Evolutionary conservation across 2,329 filamentous ascomycete species (phyloP).

Genomic region (Diplodia seriata): DNA sequence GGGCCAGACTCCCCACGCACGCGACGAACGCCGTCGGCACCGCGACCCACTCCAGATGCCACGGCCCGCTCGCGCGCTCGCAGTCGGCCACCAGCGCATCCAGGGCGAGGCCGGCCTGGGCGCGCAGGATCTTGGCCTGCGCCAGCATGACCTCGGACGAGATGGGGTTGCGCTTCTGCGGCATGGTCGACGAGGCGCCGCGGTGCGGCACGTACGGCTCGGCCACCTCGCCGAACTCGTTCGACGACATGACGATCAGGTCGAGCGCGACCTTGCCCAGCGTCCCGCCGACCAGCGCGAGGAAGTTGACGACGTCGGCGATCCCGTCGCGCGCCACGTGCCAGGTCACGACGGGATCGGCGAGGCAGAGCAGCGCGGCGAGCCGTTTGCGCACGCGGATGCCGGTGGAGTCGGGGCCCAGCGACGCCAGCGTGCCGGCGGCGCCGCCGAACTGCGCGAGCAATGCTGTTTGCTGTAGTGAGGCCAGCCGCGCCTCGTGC

Average conservation of each 20-base stretch:
- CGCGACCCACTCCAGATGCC: constrained; percentile 66
- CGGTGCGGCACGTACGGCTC: constrained; percentile 55
- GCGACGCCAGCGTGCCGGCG: constrained; percentile 61
- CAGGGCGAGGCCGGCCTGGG: constrained; percentile 60
- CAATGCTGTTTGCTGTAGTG: constrained; percentile 56
- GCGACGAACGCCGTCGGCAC: constrained; percentile 62
- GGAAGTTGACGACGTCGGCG: constrained; percentile 61
- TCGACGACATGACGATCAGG: constrained; percentile 65
- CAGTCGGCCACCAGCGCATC: constrained; percentile 66
- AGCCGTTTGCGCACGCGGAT: constrained; percentile 58
- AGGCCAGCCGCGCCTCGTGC: constrained; percentile 56
- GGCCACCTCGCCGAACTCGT: constrained; percentile 61
- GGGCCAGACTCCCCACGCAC: constrained; percentile 59
- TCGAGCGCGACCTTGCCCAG: constrained; percentile 64
- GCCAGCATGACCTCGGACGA: constrained; percentile 64
- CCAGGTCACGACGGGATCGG: constrained; percentile 63
- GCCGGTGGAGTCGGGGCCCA: constrained; percentile 52
- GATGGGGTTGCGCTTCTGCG: constrained; percentile 63
- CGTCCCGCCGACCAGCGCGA: constrained; percentile 61
- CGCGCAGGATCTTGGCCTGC: constrained; percentile 60
- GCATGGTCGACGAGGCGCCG: constrained; percentile 48
- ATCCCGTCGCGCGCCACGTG: constrained; percentile 63
- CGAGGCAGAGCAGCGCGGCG: constrained; percentile 56
- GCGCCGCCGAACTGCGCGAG: constrained; percentile 65
- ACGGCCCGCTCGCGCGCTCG: constrained; percentile 64